A percentile compares a stretch with the other conserved stretches of the same genome.
phyloP scores from a whole-genome alignment of 1,284 basidiomycete species.

The Malassezia furfur region DNA sequence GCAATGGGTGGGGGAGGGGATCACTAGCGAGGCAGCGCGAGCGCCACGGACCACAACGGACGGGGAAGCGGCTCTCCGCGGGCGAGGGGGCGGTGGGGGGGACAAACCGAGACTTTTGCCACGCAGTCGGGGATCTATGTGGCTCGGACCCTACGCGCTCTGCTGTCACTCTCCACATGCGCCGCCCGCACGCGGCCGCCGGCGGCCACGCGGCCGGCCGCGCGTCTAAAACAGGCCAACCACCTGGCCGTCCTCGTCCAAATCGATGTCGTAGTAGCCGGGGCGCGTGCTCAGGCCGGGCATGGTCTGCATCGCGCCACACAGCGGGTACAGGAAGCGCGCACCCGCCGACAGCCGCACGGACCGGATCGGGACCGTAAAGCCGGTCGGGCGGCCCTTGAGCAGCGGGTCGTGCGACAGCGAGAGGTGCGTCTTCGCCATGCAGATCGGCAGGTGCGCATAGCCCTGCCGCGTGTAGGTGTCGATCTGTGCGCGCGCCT shows the following conservation, averaged over 20 bases:
- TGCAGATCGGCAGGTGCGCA: conserved; percentile 64
- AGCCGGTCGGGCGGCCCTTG: conserved; percentile 50
- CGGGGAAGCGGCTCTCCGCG: too few species aligned
- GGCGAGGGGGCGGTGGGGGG: too few species aligned
- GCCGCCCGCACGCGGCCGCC: neutral
- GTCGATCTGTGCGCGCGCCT: conserved; percentile 73
- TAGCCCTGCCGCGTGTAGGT: conserved; percentile 87
- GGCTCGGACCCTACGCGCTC: too few species aligned
- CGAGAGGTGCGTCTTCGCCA: conserved; percentile 77
- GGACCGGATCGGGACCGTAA: conserved; percentile 83
- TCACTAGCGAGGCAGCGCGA: too few species aligned
- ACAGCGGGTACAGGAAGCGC: conserved; percentile 85
- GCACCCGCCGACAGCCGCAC: conserved; percentile 85
- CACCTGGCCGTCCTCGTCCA: conserved; percentile 48
- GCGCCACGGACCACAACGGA: too few species aligned
- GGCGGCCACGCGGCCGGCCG: neutral
- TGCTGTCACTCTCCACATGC: too few species aligned
- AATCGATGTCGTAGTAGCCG: conserved; percentile 52
- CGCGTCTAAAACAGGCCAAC: conserved; percentile 43
- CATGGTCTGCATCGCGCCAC: conserved; percentile 68
- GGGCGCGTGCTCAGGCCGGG: conserved; percentile 89
- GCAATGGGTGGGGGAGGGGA: too few species aligned
- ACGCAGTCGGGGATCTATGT: too few species aligned
- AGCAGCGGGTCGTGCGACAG: conserved; percentile 35
- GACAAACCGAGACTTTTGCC: too few species aligned